Conservation (phyloP, 2,329 filamentous ascomycete species). For the Cladophialophora chaetospira region DNA sequence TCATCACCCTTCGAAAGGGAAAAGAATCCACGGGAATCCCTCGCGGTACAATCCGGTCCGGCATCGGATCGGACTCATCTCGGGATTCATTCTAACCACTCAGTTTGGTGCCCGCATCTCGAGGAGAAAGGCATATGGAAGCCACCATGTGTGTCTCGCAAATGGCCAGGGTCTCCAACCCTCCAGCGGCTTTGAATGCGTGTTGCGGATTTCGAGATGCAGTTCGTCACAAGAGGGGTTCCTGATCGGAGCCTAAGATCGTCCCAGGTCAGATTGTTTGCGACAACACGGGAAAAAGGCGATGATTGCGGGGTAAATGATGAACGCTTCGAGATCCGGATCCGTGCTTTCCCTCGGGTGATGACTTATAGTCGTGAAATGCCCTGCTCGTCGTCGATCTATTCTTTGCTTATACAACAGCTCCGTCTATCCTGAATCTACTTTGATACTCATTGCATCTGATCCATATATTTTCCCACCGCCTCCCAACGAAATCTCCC, state of each 20-base stretch:
- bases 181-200: background rate
- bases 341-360: background rate
- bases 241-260: background rate
- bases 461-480: too few relatives aligned
- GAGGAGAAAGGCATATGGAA: too few relatives aligned
- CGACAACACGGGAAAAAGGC: background rate
- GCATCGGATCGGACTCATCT: background rate
- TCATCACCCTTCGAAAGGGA: background rate
- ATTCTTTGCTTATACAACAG: too few relatives aligned
- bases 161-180: background rate
- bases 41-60: background rate
- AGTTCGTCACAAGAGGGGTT: conserved; percentile 5
- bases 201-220: background rate
- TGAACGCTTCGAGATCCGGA: background rate
- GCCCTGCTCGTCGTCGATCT: too few relatives aligned
- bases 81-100: background rate
- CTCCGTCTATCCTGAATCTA: background rate
- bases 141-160: background rate
- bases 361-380: background rate
- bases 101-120: background rate
- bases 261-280: background rate
- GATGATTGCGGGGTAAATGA: background rate
- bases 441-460: background rate
- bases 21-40: background rate
- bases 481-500: background rate